Percentiles rank a stretch among this genome's conserved stretches.
Evolutionary conservation across 2,329 filamentous ascomycete species (phyloP).

Genomic region (Alternaria postmessia): DNA sequence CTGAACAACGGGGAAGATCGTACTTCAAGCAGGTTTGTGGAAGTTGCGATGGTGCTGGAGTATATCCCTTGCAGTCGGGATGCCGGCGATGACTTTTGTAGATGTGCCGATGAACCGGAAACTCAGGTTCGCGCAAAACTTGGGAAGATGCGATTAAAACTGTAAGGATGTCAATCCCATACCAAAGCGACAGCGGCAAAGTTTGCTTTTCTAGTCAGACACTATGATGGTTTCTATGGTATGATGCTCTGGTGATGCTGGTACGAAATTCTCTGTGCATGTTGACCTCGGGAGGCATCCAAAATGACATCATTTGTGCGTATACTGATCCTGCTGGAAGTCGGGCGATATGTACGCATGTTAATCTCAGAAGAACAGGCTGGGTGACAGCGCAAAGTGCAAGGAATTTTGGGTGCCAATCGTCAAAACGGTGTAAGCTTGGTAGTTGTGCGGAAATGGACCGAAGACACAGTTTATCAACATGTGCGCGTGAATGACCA

Average conservation of each 20-base stretch:
- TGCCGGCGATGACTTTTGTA: neutral
- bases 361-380: neutral
- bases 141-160: neutral
- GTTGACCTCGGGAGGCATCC: neutral
- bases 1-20: no score
- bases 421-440: no score
- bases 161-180: neutral
- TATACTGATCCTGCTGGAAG: neutral
- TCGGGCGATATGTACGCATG: neutral
- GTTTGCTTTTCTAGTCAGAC: neutral
- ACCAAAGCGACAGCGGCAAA: neutral
- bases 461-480: no score
- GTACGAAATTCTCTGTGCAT: no score
- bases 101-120: neutral
- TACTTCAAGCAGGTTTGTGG: no score
- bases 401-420: neutral
- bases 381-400: neutral
- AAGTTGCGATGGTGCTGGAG: neutral
- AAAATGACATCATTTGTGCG: constrained; percentile 3
- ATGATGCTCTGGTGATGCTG: neutral
- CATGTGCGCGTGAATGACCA: no score
- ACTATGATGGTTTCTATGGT: neutral
- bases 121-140: neutral
- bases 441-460: no score
- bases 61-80: neutral